These are phyloP conservation scores for Dichotomocladium elegans DNA, from an alignment of 371 early-diverging fungal species.

Conservation along the genomic window DNA sequence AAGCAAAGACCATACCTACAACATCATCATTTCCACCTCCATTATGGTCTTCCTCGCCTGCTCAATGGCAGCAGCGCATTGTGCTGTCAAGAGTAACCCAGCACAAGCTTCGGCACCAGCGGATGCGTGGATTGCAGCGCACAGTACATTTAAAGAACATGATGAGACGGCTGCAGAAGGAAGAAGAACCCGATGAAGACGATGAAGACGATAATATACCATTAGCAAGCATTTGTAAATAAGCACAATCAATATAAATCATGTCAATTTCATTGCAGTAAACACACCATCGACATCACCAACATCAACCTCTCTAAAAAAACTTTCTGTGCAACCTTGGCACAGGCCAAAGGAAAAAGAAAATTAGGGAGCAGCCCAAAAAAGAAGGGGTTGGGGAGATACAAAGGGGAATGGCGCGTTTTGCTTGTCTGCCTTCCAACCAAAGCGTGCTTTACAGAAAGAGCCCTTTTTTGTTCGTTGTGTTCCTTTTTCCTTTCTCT, in stretches of 20 bases:
- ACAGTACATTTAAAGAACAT: conserved; percentile 6
- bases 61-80: not conserved
- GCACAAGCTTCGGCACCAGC: not conserved
- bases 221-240: conserved; percentile 1
- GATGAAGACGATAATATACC: conserved; percentile 5
- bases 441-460: too few relatives aligned
- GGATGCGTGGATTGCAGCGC: not conserved
- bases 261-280: not conserved
- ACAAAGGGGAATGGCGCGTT: too few relatives aligned
- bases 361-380: too few relatives aligned
- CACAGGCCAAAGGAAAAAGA: too few relatives aligned
- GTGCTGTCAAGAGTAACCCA: not conserved
- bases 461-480: too few relatives aligned
- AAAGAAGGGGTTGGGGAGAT: too few relatives aligned
- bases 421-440: too few relatives aligned
- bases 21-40: not conserved
- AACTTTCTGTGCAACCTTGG: too few relatives aligned
- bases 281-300: too few relatives aligned
- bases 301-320: too few relatives aligned
- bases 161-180: not conserved
- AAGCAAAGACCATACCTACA: not conserved
- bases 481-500: not conserved
- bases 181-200: not conserved
- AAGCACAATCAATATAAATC: not conserved
- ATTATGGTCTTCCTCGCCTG: not conserved